phyloP scores from a whole-genome alignment of 176 grass and related monocot species.

The sorghum (Sorghum bicolor) region Sorghum_bicolor_NCBIv3 NC_012875.2:48006501-48007000 shows the following conservation, averaged over 20 bases:
- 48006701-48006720: not conserved
- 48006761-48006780: slow-evolving; percentile 55
- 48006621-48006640: slow-evolving; percentile 47
- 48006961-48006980: not conserved
- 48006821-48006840: slow-evolving; percentile 69
- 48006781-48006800: slow-evolving; percentile 36
- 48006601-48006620: slow-evolving; percentile 63
- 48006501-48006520: slow-evolving; percentile 15
- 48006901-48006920: slow-evolving; percentile 21
- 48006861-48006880: slow-evolving; percentile 57
- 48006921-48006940: slow-evolving; percentile 14
- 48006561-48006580: slow-evolving; percentile 52
- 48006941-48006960: not conserved
- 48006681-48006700: not conserved
- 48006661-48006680: not conserved
- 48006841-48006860: slow-evolving; percentile 63
- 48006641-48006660: slow-evolving; percentile 18
- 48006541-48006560: slow-evolving; percentile 43
- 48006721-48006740: slow-evolving; percentile 35
- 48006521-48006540: slow-evolving; percentile 54
- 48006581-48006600: slow-evolving; percentile 44
- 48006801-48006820: slow-evolving; percentile 54
- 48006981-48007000: not conserved
- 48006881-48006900: not conserved
- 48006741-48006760: slow-evolving; percentile 54